Evolutionary conservation across 495 filamentous ascomycete genomes (phyloP).

Genomic region (Neurospora discreta): DNA sequence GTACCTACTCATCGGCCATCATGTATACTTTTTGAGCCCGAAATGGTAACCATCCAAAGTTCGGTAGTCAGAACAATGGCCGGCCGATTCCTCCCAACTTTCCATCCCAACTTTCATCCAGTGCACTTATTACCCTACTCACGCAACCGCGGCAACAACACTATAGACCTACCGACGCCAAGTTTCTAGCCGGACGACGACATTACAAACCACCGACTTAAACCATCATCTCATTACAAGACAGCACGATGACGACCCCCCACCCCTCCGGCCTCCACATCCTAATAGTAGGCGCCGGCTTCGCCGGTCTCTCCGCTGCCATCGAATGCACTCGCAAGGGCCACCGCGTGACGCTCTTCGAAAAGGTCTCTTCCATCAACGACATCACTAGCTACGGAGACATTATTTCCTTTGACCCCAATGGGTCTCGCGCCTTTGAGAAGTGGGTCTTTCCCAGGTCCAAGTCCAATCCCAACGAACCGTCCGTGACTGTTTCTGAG

Average conservation of each 20-base stretch:
- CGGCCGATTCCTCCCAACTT: neutral
- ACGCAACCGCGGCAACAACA: neutral
- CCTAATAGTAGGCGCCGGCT: conserved; percentile 50
- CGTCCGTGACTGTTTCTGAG: too few relatives aligned
- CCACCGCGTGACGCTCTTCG: conserved; percentile 23
- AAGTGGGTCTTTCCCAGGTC: conserved; percentile 24
- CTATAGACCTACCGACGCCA: too few relatives aligned
- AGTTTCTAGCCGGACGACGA: too few relatives aligned
- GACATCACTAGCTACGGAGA: conserved; percentile 38
- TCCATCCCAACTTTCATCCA: neutral
- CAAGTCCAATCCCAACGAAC: too few relatives aligned
- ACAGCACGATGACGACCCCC: conserved; percentile 9
- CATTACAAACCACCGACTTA: too few relatives aligned
- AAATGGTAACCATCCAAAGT: neutral
- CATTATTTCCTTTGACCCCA: conserved; percentile 43
- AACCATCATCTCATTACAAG: neutral
- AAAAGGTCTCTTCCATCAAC: conserved; percentile 26
- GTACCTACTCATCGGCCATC: neutral
- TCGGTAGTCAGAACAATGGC: conserved; percentile 5
- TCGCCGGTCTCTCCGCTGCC: conserved; percentile 48
- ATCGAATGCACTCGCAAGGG: conserved; percentile 44
- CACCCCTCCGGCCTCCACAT: conserved; percentile 40
- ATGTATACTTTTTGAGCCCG: neutral
- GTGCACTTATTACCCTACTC: neutral
- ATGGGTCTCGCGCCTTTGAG: conserved; percentile 34